Evolutionary conservation across 1,284 basidiomycete genomes (phyloP), one percentile per base, ranked within the genome.

Genomic region (Pseudozyma hubeiensis): DNA sequence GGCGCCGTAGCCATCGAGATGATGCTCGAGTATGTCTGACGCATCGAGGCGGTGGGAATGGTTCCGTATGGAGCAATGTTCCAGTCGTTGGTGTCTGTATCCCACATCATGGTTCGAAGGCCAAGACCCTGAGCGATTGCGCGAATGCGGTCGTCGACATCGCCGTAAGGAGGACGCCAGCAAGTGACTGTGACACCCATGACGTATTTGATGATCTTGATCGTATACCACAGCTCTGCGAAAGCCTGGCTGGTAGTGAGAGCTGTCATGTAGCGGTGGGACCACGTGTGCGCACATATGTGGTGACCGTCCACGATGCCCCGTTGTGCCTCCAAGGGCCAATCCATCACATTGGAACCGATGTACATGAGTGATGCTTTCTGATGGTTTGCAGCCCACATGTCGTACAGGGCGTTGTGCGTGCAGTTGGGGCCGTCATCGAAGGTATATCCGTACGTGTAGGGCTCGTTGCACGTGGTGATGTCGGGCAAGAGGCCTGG

Each of bases 171-270:
- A n/a, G 86, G 86, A 24, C 62, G 71, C 85, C 85, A 87, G 80
- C 85, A 86, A 31, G 75, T 79, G 4, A 86, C 85, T 5, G 87
- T 87, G 19, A 88, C 84, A 44, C 87, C 87, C n/a, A 86, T 74
- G 50, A 88, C 78, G 37, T 83, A 80, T 78, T 87, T 86, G 85
- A 88, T 87, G 41, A 80, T 81, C 71, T 86, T 82, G 55, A 84
- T 83, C 35, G 86, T 86, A 84, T 88, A 88, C 79, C 87, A 88
- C 17, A 88, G 82, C 81, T 88, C 87, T 33, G 87, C 87, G 64
- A 88, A 88, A 14, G 84, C 87, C 58, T 86, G 81, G 60, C 86
- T 86, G 79, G 86, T 62, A 85, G 53, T 84, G 37, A 87, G 75
- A 16, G 85, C 77, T 4, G 87, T 88, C 85, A 87, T 86, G 78